Evolutionary conservation across 139 green algal genomes (phyloP).

Genomic region (Coelastrella sp.): DNA sequence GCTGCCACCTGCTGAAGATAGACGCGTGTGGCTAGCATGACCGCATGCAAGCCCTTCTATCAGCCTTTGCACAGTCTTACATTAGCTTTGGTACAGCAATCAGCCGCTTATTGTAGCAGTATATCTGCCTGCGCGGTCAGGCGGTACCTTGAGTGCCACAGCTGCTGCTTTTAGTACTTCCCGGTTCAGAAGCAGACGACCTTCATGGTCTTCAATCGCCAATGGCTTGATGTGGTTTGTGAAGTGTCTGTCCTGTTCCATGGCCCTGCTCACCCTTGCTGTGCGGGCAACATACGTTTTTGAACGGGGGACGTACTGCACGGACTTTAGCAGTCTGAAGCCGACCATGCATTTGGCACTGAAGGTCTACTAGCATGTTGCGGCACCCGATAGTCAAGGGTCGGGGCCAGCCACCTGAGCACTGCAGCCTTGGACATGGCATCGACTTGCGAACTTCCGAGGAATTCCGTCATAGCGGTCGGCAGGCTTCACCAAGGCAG

Average conservation of each 20-base stretch:
- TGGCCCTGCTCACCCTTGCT: neutral
- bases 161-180: constrained; percentile 38
- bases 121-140: neutral
- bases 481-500: no score
- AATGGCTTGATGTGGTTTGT: neutral
- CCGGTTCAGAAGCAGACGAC: neutral
- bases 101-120: no score
- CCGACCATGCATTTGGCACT: neutral
- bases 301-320: neutral
- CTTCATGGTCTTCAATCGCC: neutral
- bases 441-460: neutral
- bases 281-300: neutral
- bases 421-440: neutral
- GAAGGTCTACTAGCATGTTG: no score
- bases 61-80: no score
- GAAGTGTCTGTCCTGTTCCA: neutral
- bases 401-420: no score
- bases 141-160: constrained; percentile 10
- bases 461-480: neutral
- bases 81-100: neutral
- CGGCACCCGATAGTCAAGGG: no score
- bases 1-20: no score
- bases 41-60: neutral
- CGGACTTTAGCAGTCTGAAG: neutral
- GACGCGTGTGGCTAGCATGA: no score